phyloP scores from a whole-genome alignment of 768 basidiomycete genomes.

The Leccinum uliginosum region DNA sequence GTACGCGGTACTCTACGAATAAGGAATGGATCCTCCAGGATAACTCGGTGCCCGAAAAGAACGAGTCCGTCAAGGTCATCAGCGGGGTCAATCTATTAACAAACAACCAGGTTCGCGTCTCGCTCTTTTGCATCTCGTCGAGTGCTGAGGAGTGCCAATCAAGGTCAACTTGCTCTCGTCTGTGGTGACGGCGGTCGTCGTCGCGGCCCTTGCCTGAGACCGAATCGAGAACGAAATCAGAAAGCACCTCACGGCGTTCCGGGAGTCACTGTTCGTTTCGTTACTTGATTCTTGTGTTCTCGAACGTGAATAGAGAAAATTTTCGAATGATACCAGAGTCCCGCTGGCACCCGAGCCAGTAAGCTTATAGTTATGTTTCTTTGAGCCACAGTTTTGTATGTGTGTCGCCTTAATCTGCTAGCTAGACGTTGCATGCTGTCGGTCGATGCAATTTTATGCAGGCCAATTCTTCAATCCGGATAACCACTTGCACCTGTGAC shows the following conservation, averaged over 20 bases:
- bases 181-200: constrained; percentile 32
- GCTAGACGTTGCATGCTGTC: no score
- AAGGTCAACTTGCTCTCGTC: constrained; percentile 47
- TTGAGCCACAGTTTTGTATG: no score
- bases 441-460: no score
- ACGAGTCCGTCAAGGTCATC: constrained; percentile 52
- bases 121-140: neutral
- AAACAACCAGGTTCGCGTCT: constrained; percentile 66
- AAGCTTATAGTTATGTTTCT: neutral
- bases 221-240: neutral
- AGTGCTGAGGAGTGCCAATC: constrained; percentile 3
- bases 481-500: no score
- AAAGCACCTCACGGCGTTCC: neutral
- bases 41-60: constrained; percentile 29
- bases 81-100: constrained; percentile 66
- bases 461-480: no score
- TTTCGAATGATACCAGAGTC: neutral
- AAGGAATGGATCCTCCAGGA: constrained; percentile 65
- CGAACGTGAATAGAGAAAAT: neutral
- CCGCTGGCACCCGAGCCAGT: neutral
- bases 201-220: constrained; percentile 34
- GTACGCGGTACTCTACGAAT: constrained; percentile 64
- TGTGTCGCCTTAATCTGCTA: no score
- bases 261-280: neutral
- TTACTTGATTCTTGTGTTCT: neutral